A percentile compares a stretch with the other conserved stretches of the same genome.
phyloP scores from a whole-genome alignment of 805 yeast genomes.

The Ogataea degrootiae region DNA sequence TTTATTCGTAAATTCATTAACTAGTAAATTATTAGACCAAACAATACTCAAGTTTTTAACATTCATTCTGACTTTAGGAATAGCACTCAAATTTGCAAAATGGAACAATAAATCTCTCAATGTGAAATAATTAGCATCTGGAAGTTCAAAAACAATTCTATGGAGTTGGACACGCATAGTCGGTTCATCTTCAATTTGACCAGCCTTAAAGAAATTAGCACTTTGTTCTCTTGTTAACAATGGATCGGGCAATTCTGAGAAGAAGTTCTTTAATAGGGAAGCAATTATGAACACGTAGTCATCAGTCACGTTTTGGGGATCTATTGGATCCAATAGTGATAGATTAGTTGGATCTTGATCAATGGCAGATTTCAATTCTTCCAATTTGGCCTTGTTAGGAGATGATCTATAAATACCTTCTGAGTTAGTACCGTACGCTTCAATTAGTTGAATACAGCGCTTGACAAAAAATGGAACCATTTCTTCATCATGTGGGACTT shows the following conservation, averaged over 20 bases:
- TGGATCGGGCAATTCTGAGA: constrained; percentile 83
- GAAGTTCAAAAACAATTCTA: constrained; percentile 80
- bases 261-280: constrained; percentile 77
- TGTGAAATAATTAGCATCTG: constrained; percentile 94
- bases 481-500: constrained; percentile 79
- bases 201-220: constrained; percentile 62
- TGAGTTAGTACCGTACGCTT: constrained; percentile 72
- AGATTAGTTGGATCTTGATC: constrained; percentile 71
- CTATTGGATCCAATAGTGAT: constrained; percentile 43
- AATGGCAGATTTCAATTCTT: constrained; percentile 65
- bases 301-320: constrained; percentile 57
- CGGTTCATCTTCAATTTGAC: constrained; percentile 57
- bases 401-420: constrained; percentile 89
- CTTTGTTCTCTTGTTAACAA: constrained; percentile 63
- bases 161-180: constrained; percentile 71
- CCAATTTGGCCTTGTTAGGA: constrained; percentile 72
- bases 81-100: constrained; percentile 33
- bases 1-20: constrained; percentile 56
- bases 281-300: constrained; percentile 88
- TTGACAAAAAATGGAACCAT: constrained; percentile 89
- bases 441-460: constrained; percentile 83
- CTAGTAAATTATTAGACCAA: constrained; percentile 90
- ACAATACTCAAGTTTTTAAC: constrained; percentile 77
- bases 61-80: constrained; percentile 76
- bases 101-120: constrained; percentile 82